Evolutionary conservation across 2,329 filamentous ascomycete genomes (phyloP).

Genomic region (Aspergillus udagawae): DNA sequence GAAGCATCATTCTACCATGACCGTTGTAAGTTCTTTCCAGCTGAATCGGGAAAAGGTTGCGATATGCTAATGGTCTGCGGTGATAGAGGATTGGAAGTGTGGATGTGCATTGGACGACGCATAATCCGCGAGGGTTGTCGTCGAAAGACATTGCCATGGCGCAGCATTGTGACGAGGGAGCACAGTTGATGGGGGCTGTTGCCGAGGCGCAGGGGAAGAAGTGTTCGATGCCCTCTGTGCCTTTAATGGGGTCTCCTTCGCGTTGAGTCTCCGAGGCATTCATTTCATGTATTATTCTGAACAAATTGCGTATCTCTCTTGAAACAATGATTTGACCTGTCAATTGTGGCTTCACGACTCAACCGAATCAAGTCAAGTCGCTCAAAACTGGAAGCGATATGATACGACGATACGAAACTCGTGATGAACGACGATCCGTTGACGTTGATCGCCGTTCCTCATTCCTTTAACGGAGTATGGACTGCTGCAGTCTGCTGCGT

Average conservation of each 20-base stretch:
- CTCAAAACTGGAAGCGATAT: background rate
- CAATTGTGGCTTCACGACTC: background rate
- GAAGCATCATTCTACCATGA: constrained; percentile 39
- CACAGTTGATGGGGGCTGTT: constrained; percentile 30
- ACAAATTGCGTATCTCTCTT: background rate
- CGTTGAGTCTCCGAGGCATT: too few relatives aligned
- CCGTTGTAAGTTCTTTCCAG: constrained; percentile 26
- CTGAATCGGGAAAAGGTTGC: background rate
- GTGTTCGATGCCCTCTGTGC: constrained; percentile 15
- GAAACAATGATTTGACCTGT: background rate
- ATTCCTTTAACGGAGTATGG: background rate
- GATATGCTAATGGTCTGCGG: background rate
- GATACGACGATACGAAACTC: background rate
- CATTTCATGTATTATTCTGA: background rate
- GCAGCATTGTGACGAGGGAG: constrained; percentile 34
- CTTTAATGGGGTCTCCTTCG: background rate
- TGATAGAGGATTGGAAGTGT: constrained; percentile 33
- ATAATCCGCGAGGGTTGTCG: constrained; percentile 36
- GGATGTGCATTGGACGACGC: constrained; percentile 39
- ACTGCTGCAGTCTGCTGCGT: background rate
- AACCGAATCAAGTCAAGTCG: background rate
- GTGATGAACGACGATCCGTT: background rate
- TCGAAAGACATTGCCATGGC: constrained; percentile 36
- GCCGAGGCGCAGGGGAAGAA: constrained; percentile 28
- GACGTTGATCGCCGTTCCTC: background rate